These are phyloP conservation scores for Scedosporium aurantiacum DNA, from an alignment of 2,329 filamentous ascomycete species.

Conservation along the genomic window DNA sequence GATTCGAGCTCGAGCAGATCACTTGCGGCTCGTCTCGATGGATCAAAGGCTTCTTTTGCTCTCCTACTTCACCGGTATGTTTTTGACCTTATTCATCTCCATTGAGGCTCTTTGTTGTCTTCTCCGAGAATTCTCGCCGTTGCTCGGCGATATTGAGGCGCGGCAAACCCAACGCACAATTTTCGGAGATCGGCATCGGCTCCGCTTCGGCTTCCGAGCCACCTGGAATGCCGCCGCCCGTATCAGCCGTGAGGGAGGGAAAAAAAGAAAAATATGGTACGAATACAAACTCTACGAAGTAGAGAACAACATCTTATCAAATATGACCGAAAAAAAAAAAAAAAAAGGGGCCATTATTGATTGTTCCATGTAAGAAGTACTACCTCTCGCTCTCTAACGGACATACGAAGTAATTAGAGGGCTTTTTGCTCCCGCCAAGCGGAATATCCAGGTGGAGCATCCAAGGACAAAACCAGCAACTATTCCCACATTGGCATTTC, in stretches of 20 bases:
- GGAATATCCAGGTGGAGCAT: too few relatives aligned
- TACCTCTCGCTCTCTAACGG: not conserved
- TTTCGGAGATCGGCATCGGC: slow-evolving; percentile 6
- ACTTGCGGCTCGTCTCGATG: too few relatives aligned
- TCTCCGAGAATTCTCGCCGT: not conserved
- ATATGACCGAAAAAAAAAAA: not conserved
- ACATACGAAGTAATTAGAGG: too few relatives aligned
- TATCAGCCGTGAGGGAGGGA: not conserved
- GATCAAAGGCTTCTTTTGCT: not conserved
- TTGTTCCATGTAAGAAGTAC: not conserved
- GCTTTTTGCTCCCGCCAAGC: too few relatives aligned
- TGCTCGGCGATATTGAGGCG: not conserved
- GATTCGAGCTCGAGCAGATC: too few relatives aligned
- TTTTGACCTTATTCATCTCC: not conserved
- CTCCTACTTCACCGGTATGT: not conserved
- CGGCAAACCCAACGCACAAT: not conserved
- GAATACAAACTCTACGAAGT: not conserved
- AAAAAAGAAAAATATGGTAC: not conserved
- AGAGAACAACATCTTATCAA: not conserved
- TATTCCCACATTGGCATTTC: too few relatives aligned
- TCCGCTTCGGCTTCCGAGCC: slow-evolving; percentile 7
- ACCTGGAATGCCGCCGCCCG: not conserved
- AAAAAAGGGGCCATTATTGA: not conserved
- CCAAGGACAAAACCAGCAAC: too few relatives aligned
- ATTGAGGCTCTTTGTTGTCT: not conserved